phyloP scores from a whole-genome alignment of 208 protist genomes.

The Crithidia acanthocephali region DNA sequence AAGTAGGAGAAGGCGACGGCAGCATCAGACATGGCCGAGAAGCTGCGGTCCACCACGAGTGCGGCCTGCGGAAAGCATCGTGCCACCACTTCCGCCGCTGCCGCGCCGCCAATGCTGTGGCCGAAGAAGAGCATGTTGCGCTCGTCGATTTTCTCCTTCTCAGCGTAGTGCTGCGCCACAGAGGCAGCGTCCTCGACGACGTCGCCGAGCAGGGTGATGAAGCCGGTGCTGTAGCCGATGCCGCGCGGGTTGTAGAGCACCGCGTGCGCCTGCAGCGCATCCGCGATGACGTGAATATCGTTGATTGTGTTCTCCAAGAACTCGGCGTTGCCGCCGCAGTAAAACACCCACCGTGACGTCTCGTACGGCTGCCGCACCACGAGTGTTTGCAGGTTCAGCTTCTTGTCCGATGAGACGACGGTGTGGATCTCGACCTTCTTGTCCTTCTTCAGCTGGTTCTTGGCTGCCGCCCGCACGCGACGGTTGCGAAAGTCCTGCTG shows the following conservation, averaged over 20 bases:
- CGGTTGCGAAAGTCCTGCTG: conserved; percentile 39
- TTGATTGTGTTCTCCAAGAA: conserved; percentile 61
- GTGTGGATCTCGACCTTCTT: conserved; percentile 30
- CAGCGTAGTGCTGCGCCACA: conserved; percentile 41
- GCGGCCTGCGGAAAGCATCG: conserved; percentile 31
- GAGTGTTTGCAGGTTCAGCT: conserved; percentile 53
- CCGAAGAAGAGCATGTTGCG: conserved; percentile 69
- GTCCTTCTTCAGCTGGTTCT: conserved; percentile 26
- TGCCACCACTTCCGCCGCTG: conserved; percentile 57
- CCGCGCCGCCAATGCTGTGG: conserved; percentile 83
- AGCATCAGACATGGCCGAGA: conserved; percentile 76
- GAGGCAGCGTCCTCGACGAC: conserved; percentile 66
- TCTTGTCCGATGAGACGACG: conserved; percentile 26
- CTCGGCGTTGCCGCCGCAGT: conserved; percentile 86
- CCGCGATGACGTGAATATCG: conserved; percentile 36
- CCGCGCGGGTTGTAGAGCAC: conserved; percentile 84
- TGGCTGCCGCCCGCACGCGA: conserved; percentile 22
- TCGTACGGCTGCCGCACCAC: conserved; percentile 38
- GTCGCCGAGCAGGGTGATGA: conserved; percentile 50
- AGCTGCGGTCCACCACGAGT: conserved; percentile 77
- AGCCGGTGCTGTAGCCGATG: conserved; percentile 71
- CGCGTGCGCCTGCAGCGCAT: conserved; percentile 60
- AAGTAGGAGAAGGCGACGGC: conserved; percentile 70
- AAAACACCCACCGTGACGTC: conserved; percentile 68
- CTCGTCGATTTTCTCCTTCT: conserved; percentile 42